These are phyloP conservation scores for Cicer chorassanicum DNA, from an alignment of 306 rosid genomes.

Conservation along the genomic window DNA sequence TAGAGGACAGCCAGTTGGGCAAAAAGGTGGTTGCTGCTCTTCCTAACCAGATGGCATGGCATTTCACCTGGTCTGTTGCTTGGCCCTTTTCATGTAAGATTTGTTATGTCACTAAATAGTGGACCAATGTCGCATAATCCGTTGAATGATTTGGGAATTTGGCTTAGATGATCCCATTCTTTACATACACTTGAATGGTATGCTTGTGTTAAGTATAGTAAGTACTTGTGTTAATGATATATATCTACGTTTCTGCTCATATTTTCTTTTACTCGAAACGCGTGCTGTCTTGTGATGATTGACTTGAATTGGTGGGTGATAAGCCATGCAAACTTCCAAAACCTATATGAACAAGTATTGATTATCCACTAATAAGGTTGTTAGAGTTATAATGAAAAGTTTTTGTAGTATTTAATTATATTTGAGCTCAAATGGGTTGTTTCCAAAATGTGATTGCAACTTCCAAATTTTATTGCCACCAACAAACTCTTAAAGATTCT, in stretches of 20 bases:
- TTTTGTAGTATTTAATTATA: neutral
- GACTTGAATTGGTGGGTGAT: neutral
- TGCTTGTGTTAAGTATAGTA: constrained; percentile 48
- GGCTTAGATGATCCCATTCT: constrained; percentile 54
- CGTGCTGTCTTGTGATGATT: neutral
- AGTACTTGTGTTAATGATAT: constrained; percentile 51
- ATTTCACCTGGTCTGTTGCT: constrained; percentile 41
- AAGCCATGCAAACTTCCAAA: neutral
- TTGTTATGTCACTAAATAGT: constrained; percentile 46
- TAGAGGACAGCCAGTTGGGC: constrained; percentile 64
- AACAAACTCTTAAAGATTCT: too few relatives aligned
- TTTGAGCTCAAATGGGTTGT: too few relatives aligned
- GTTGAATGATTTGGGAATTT: constrained; percentile 48
- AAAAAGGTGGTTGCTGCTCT: constrained; percentile 61
- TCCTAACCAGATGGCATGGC: constrained; percentile 44
- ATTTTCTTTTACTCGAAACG: neutral
- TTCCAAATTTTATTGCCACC: neutral
- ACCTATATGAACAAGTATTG: neutral
- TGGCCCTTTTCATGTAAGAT: constrained; percentile 43
- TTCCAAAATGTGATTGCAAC: neutral
- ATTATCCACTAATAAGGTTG: neutral
- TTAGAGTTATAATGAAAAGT: neutral
- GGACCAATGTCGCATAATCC: constrained; percentile 45
- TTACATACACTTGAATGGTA: constrained; percentile 48
- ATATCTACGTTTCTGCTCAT: constrained; percentile 37